Evolutionary conservation across 2,329 filamentous ascomycete genomes (phyloP), one percentile per base, ranked within the genome.

Genomic region (Phyllachora maydis): DNA sequence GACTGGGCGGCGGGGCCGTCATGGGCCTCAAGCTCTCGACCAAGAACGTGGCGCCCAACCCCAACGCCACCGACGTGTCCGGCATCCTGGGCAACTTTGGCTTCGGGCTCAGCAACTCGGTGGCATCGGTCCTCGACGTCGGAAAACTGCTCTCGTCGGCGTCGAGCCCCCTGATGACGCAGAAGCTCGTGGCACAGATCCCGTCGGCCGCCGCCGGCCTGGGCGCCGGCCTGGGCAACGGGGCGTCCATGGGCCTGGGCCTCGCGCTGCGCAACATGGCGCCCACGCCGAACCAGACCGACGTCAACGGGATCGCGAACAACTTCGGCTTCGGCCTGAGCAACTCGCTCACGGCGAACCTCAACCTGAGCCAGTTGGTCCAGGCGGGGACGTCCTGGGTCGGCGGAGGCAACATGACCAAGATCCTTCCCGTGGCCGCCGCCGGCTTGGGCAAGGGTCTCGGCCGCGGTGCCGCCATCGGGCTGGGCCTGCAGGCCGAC

Each of bases 21-120:
- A 25, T 20, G 8, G 32, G 32, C 2, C 27, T 38, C 9, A 31
- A 27, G 6, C 28, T 40, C 5, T 26, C 30, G 10, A 21, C 25
- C 14, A 33, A 33, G 18, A 23, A 19, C 8, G 22, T 28, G 2
- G 12, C 20, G 12, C 28, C 23, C 21, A 7, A 19, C 18, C 19
- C 32, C 10, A 15, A 17, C 3, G 28, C 31, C 15, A 23, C 20
- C 18, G 16, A 19, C 11, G 19, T 33, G 18, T 31, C 28, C 5
- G 35, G 34, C 19, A 26, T 47, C 14, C 24, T 36, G 5, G 28
- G 35, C 11, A 36, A 29, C 18, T 39, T 42, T 22, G 32, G 23
- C 21, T 26, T 34, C 12, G 26, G 26, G 6, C 23, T 28, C 18
- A 18, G 22, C 15, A 18, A 21, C 18, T 24, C 23, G 2, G 2